Base-by-base conservation (phyloP, 805 yeast species). In the Candida boidinii region DNA sequence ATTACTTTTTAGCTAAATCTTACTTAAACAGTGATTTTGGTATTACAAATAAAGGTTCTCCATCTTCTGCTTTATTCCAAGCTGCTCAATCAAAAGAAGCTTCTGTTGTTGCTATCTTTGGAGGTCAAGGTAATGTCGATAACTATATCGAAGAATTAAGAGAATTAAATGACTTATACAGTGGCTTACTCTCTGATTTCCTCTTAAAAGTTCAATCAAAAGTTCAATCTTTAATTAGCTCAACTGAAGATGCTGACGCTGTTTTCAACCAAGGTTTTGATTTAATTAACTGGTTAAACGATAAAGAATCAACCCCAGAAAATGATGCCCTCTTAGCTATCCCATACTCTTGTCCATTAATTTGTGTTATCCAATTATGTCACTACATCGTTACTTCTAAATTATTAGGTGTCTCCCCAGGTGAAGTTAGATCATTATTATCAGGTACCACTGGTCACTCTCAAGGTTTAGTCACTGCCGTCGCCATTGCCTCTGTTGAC, bases 41-140 rank as follows among this genome's bases (percentile, higher is more conserved):
- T 30, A 29, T 45, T 29, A 31, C 28, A 5, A 18, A 15, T 13
- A 28, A 38, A 13, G 40, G 26, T 12, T 23, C 44, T 13, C 17
- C 46, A 28, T 34, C 41, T 4, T 51, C 58, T 30, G 60, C 58
- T 30, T 68, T 90, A 37, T 70, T 86, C 55, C 68, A 76, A 41
- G 76, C 82, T 32, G 73, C 72, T n/a, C 53, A 64, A 32, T 66
- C 68, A 37, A 62, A 68, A 26, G 60, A 69, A 31, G 84, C 88
- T 28, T 20, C 28, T 5, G 60, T 88, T 36, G 76, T 72, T 39
- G 95, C 96, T 42, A 77, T 92, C 46, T 92, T 90, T 51, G 98
- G 99, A 56, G 99, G 99, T 52, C 99, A 92, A 68, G 99, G 99
- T 62, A 90, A 86, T 66, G 79, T 94, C 33, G 97, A 92, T 55